Conservation (phyloP, 2,329 filamentous ascomycete species). For the Talaromyces sp. region DNA sequence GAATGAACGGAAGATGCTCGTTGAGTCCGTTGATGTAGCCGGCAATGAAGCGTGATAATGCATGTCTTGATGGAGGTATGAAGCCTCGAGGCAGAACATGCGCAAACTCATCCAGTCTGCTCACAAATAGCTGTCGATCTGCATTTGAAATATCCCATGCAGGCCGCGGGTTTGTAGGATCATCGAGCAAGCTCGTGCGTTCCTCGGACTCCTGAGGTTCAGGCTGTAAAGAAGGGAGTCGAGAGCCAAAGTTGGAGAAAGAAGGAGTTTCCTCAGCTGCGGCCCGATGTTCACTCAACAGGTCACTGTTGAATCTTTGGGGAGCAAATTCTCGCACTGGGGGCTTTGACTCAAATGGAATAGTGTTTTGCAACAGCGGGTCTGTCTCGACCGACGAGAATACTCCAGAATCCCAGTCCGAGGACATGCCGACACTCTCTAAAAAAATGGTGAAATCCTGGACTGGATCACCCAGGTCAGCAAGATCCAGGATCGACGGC, state of each 20-base stretch:
- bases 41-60: conserved; percentile 45
- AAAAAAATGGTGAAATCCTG: conserved; percentile 45
- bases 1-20: conserved; percentile 48
- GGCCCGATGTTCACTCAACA: conserved; percentile 32
- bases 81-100: conserved; percentile 42
- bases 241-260: conserved; percentile 44
- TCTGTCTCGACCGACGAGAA: conserved; percentile 37
- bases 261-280: conserved; percentile 36
- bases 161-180: conserved; percentile 31
- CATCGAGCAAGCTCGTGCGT: conserved; percentile 36
- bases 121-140: conserved; percentile 40
- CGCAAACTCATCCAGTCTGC: conserved; percentile 41
- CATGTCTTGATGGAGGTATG: conserved; percentile 43
- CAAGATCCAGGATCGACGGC: conserved; percentile 40
- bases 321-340: conserved; percentile 23
- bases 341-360: conserved; percentile 32
- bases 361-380: conserved; percentile 29
- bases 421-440: conserved; percentile 44
- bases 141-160: conserved; percentile 44
- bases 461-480: conserved; percentile 43
- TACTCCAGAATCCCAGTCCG: conserved; percentile 44
- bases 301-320: conserved; percentile 33
- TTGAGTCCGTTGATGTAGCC: conserved; percentile 48
- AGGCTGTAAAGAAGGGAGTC: conserved; percentile 42
- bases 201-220: conserved; percentile 41